A percentile compares a stretch with the other conserved stretches of the same genome.
Conservation (phyloP, 1,284 basidiomycete genomes). For the Ceratobasidium theobromae region DNA sequence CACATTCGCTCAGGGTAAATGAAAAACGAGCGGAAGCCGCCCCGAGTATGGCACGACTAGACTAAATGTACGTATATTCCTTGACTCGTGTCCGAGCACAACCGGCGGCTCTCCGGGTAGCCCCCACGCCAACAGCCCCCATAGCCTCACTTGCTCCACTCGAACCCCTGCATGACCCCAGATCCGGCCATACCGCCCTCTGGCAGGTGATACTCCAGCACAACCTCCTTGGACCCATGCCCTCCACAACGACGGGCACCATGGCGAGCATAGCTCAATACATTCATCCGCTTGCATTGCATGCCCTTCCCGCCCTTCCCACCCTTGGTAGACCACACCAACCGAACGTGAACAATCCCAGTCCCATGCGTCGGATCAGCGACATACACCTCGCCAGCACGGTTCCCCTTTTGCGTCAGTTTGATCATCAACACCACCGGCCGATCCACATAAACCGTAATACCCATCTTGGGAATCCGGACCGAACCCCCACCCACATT, state of each 20-base stretch:
- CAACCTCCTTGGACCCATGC: not conserved
- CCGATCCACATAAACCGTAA: conserved; percentile 14
- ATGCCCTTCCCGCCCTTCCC: not conserved
- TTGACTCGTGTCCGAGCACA: not conserved
- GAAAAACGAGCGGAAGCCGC: not conserved
- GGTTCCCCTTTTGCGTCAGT: conserved; percentile 1
- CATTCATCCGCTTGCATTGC: not conserved
- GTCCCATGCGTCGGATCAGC: conserved; percentile 24
- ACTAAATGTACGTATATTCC: not conserved
- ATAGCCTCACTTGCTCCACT: not conserved
- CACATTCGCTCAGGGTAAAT: not conserved
- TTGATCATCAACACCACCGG: conserved; percentile 23
- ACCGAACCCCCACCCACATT: conserved; percentile 14
- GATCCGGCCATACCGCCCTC: conserved; percentile 15
- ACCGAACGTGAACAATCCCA: conserved; percentile 3
- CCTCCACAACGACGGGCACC: not conserved
- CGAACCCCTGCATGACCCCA: conserved; percentile 2
- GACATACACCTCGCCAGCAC: not conserved
- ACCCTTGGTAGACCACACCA: conserved; percentile 7
- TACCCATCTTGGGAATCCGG: not conserved
- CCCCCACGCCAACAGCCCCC: not conserved
- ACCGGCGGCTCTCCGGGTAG: too few relatives aligned
- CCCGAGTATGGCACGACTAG: not conserved
- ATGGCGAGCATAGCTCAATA: not conserved
- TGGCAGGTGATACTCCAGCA: conserved; percentile 9